These are phyloP conservation scores for Hymenochaete sp. DNA, from an alignment of 1,284 basidiomycete species.

Conservation along the genomic window DNA sequence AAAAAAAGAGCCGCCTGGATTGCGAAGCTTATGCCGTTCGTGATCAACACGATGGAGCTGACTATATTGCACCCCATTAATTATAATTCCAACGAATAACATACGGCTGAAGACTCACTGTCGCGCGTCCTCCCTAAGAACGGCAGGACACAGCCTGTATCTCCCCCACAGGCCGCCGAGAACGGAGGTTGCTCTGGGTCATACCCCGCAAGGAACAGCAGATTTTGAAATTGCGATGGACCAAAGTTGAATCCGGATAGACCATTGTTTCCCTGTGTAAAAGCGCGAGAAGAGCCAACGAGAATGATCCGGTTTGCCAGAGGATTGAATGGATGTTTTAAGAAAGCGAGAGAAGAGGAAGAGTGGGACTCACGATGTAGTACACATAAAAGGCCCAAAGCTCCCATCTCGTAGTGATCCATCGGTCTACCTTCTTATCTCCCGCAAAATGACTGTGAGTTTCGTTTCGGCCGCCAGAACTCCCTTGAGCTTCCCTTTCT, in stretches of 20 bases:
- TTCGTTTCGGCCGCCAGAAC: too few species aligned
- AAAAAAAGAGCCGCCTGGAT: conserved; percentile 60
- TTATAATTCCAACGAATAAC: not conserved
- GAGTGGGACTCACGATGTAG: conserved; percentile 39
- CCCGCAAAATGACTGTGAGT: too few species aligned
- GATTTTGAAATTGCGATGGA: conserved; percentile 68
- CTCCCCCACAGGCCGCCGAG: conserved; percentile 38
- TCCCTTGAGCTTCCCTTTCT: too few species aligned
- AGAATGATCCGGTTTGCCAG: not conserved
- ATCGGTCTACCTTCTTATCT: conserved; percentile 19
- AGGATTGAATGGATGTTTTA: not conserved
- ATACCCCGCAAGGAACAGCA: conserved; percentile 63
- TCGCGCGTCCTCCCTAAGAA: conserved; percentile 57
- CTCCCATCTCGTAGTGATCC: conserved; percentile 46
- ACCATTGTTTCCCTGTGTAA: conserved; percentile 55
- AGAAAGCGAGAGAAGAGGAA: not conserved
- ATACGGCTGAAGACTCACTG: conserved; percentile 28
- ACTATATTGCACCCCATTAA: conserved; percentile 33
- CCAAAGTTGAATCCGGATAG: conserved; percentile 69
- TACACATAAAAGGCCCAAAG: conserved; percentile 68
- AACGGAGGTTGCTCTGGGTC: conserved; percentile 53
- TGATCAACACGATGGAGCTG: conserved; percentile 69
- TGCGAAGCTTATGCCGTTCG: conserved; percentile 68
- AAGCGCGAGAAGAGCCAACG: not conserved
- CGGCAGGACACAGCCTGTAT: conserved; percentile 52